A percentile compares a stretch with the other conserved stretches of the same genome.
Evolutionary conservation across 805 yeast species (phyloP).

Genomic region (Candida tammaniensis): DNA sequence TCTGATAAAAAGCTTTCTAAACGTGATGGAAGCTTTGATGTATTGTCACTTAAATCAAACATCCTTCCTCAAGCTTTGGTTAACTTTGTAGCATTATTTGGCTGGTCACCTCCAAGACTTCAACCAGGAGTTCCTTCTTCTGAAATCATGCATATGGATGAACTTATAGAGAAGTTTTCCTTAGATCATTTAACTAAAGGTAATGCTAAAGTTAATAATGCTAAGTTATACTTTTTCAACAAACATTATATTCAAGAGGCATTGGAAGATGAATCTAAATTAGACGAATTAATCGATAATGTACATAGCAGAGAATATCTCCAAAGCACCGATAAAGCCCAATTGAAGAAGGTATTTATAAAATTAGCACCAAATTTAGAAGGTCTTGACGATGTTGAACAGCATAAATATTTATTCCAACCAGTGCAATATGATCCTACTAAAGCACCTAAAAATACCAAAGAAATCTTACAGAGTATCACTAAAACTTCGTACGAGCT

Average conservation of each 20-base stretch:
- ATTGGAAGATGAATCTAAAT: conserved; percentile 1
- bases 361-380: conserved; percentile 49
- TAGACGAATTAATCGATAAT: background rate
- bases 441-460: conserved; percentile 14
- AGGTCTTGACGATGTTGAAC: conserved; percentile 50
- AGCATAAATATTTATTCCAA: conserved; percentile 38
- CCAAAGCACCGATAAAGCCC: conserved; percentile 5
- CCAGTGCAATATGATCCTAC: conserved; percentile 7
- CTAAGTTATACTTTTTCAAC: conserved; percentile 75
- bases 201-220: conserved; percentile 84
- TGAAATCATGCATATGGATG: conserved; percentile 51
- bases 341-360: conserved; percentile 22
- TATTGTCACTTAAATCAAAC: conserved; percentile 50
- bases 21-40: conserved; percentile 78
- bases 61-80: conserved; percentile 82
- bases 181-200: conserved; percentile 83
- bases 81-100: conserved; percentile 85
- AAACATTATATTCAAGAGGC: conserved; percentile 48
- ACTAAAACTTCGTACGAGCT: conserved; percentile 8
- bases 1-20: conserved; percentile 80
- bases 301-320: background rate
- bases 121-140: conserved; percentile 43
- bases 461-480: conserved; percentile 15
- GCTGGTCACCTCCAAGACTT: conserved; percentile 84
- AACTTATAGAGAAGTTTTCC: conserved; percentile 56